Percentiles rank a stretch among this genome's conserved stretches.
Conservation (phyloP, 495 filamentous ascomycete species). For the Lepidopterella palustris region DNA sequence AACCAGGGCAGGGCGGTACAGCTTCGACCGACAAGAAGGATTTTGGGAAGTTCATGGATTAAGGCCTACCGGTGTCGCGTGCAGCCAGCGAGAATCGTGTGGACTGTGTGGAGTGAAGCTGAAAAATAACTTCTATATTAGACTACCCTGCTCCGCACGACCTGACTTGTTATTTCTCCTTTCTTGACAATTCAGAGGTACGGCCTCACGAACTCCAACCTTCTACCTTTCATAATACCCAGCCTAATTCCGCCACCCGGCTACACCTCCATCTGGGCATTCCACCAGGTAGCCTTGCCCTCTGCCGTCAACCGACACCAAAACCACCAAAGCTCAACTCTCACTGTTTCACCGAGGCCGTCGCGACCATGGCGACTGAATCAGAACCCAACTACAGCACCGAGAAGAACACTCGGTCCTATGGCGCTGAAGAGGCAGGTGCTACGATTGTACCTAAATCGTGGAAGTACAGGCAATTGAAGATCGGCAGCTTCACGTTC, state of each 20-base stretch:
- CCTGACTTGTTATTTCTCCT: neutral
- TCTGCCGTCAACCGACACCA: neutral
- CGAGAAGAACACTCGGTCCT: neutral
- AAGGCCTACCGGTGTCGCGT: neutral
- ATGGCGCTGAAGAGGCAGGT: conserved; percentile 33
- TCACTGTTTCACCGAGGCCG: neutral
- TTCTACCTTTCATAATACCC: neutral
- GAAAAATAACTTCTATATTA: neutral
- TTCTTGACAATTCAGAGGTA: neutral
- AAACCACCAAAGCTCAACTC: neutral
- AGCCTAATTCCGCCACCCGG: neutral
- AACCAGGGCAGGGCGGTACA: neutral
- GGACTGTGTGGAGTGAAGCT: neutral
- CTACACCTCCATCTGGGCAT: neutral
- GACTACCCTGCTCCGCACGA: neutral
- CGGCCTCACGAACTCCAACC: neutral
- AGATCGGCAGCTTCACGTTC: conserved; percentile 47
- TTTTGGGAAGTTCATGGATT: neutral
- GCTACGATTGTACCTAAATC: conserved; percentile 29
- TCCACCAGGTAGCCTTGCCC: no score
- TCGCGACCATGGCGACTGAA: neutral
- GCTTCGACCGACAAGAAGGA: neutral
- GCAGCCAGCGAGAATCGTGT: neutral
- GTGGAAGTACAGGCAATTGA: conserved; percentile 67
- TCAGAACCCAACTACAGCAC: neutral